Evolutionary conservation across 2,329 filamentous ascomycete genomes (phyloP).

Genomic region (Pezicula rhizophila): DNA sequence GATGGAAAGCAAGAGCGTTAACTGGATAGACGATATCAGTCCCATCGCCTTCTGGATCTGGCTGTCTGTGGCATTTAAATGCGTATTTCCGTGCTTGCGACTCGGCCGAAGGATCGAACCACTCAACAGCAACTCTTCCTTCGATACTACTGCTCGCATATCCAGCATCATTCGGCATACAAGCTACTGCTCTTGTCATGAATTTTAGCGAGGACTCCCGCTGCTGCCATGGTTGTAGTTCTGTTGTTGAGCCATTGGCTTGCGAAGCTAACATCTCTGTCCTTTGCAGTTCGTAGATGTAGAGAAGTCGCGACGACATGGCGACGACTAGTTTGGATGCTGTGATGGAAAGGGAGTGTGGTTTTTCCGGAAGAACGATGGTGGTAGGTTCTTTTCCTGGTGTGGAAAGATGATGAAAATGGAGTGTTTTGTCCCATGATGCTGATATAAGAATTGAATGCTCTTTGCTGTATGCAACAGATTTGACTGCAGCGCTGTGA

Average conservation of each 20-base stretch:
- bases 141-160: slow-evolving; percentile 93
- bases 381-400: slow-evolving; percentile 50
- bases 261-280: slow-evolving; percentile 52
- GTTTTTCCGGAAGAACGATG: slow-evolving; percentile 74
- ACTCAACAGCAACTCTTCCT: slow-evolving; percentile 91
- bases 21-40: slow-evolving; percentile 68
- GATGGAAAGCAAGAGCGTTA: slow-evolving; percentile 66
- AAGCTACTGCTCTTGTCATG: slow-evolving; percentile 86
- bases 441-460: slow-evolving; percentile 78
- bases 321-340: slow-evolving; percentile 83
- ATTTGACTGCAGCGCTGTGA: slow-evolving; percentile 74
- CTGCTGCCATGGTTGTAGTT: slow-evolving; percentile 80
- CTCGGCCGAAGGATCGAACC: slow-evolving; percentile 86
- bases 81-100: slow-evolving; percentile 93
- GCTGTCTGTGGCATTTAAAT: slow-evolving; percentile 95
- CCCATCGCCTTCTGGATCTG: slow-evolving; percentile 49
- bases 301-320: slow-evolving; percentile 88
- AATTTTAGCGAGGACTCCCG: slow-evolving; percentile 94
- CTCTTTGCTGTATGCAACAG: slow-evolving; percentile 72
- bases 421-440: slow-evolving; percentile 89
- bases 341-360: slow-evolving; percentile 77
- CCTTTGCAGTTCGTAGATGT: slow-evolving; percentile 83
- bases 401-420: slow-evolving; percentile 65
- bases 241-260: slow-evolving; percentile 35
- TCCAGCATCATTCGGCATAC: slow-evolving; percentile 93